Percentiles rank a stretch among this genome's conserved stretches.
These are phyloP conservation scores for Stevia rebaudiana DNA, from an alignment of 140 eudicot genomes.

Conservation along the genomic window DNA sequence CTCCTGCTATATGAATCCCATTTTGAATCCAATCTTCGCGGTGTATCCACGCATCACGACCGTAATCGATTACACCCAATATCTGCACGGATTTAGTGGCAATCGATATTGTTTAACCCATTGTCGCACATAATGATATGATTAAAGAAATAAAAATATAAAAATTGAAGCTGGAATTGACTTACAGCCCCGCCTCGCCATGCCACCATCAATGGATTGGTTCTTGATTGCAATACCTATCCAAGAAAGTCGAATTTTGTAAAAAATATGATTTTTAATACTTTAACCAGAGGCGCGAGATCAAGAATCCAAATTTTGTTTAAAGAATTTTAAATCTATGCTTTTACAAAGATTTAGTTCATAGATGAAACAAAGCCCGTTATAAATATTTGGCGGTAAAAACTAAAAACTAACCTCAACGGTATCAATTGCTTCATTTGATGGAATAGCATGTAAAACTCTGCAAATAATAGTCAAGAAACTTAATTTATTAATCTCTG, in stretches of 20 bases:
- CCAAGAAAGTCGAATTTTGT: not conserved
- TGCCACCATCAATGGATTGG: constrained; percentile 59
- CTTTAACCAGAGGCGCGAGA: not conserved
- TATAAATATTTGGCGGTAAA: not conserved
- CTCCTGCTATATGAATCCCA: constrained; percentile 72
- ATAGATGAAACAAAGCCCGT: not conserved
- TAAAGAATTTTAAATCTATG: not conserved
- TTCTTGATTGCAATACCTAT: constrained; percentile 81
- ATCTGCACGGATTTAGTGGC: constrained; percentile 37
- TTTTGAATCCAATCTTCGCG: constrained; percentile 87
- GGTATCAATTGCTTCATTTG: constrained; percentile 87
- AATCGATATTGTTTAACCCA: too few species aligned
- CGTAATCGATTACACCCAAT: constrained; percentile 72
- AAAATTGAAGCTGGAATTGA: constrained; percentile 6
- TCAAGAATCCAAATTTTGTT: not conserved
- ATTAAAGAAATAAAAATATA: too few species aligned
- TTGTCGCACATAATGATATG: too few species aligned
- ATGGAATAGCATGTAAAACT: constrained; percentile 85
- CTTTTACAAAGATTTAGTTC: not conserved
- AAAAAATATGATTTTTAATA: not conserved
- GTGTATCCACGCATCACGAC: constrained; percentile 91
- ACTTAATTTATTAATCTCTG: not conserved
- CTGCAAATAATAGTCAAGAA: constrained; percentile 37
- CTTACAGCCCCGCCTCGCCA: constrained; percentile 99
- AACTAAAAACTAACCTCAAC: constrained; percentile 66